These are phyloP conservation scores for Boletus coccyginus DNA, from an alignment of 768 basidiomycete species.

Conservation along the genomic window DNA sequence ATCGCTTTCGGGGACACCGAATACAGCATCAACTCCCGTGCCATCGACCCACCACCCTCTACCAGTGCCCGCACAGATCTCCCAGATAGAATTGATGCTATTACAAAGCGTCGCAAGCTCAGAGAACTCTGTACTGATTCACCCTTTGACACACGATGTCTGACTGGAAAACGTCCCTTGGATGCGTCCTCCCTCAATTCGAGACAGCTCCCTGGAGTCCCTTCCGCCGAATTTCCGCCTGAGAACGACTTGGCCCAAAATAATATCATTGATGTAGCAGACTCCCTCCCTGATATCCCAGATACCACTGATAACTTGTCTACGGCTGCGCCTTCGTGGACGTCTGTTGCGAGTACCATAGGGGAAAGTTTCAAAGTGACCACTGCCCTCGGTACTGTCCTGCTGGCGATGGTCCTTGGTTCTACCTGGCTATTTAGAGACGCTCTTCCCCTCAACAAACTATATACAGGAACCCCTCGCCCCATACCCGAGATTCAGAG, in stretches of 20 bases:
- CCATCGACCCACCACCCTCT: conserved; percentile 38
- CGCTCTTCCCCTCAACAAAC: conserved; percentile 9
- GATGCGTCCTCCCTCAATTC: conserved; percentile 48
- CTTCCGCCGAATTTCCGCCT: conserved; percentile 34
- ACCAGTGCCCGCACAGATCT: conserved; percentile 31
- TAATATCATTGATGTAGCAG: conserved; percentile 10
- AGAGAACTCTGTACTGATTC: conserved; percentile 39
- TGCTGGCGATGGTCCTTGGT: conserved; percentile 24
- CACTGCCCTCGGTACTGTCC: conserved; percentile 17
- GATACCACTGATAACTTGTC: conserved; percentile 18
- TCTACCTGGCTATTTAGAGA: conserved; percentile 26
- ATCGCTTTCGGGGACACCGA: conserved; percentile 64
- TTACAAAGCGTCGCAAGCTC: conserved; percentile 45
- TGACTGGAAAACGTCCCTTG: conserved; percentile 58
- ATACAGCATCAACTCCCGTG: conserved; percentile 28
- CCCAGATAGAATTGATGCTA: conserved; percentile 41
- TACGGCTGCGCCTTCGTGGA: conserved; percentile 11
- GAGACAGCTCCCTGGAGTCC: conserved; percentile 60
- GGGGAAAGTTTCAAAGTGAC: conserved; percentile 13
- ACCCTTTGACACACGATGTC: conserved; percentile 51
- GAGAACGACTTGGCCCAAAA: conserved; percentile 13
- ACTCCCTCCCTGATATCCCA: conserved; percentile 14
- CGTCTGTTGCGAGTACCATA: conserved; percentile 12
- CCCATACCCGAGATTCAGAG: background rate
- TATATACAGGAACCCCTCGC: conserved; percentile 9